Base-by-base conservation (phyloP, 1,284 basidiomycete genomes). In the Naganishia sp. region DNA sequence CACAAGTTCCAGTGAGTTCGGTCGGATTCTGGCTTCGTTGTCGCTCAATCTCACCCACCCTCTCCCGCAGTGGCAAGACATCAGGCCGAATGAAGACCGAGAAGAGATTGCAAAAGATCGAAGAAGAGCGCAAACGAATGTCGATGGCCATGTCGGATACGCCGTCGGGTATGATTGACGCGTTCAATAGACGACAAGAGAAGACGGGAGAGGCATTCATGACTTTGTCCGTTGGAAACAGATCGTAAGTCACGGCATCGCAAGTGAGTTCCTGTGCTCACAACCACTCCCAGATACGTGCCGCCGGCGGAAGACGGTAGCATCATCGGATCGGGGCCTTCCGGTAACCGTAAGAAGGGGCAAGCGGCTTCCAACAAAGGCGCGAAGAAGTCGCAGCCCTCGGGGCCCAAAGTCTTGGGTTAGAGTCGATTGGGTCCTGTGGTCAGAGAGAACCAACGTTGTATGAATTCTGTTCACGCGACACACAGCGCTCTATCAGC, bases 121-220 rank as follows among this genome's bases (percentile, higher is more conserved):
- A 88, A 25, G 92, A 96, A 75, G 94, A 97, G 82, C 86, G 89
- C 77, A 95, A 94, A 83, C 85, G 90, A 75, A 85, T 87, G 71
- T 88, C 91, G 13, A 96, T 95, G 92, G 86, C 84, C 9, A 91
- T 91, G 70, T 90, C 91, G 3, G 94, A 97, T 79, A 96, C 93
- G 9, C 92, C 94, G 3, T 80, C 92, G 56, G 93, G 90, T 74
- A 95, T 95, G 89, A 92, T 88, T 70, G 85, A 84, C 69, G 93
- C 92, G 16, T 97, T 97, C 81, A 87, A 93, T 74, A 86, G 88
- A 64, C 83, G 94, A 65, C 92, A 95, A 77, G 88, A 93, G 79
- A 92, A 91, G 81, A 87, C 90, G 13, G 94, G 94, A 1, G 90
- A 94, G 75, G 93, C 94, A 10, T 92, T 94, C 76, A 96, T 97